Conservation (phyloP, 352 stramenopile species). For the Phytophthora ohioensis region DNA sequence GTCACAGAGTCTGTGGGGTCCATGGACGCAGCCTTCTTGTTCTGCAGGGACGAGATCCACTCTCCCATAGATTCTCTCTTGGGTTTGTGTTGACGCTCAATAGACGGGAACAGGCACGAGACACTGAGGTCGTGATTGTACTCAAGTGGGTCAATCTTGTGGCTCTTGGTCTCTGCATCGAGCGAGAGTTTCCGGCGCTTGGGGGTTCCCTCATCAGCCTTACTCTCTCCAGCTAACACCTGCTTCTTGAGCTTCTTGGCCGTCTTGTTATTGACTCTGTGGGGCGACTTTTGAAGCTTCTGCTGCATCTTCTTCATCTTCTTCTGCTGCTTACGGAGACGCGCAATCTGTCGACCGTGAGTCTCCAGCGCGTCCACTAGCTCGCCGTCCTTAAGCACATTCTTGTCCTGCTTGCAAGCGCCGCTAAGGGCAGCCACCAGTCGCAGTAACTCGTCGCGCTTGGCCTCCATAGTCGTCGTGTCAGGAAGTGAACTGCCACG, state of each 20-base stretch:
- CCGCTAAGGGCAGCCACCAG: slow-evolving; percentile 67
- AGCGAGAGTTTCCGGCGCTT: slow-evolving; percentile 63
- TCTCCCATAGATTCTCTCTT: slow-evolving; percentile 37
- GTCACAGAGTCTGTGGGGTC: slow-evolving; percentile 24
- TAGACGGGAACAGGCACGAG: slow-evolving; percentile 44
- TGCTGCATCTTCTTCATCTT: slow-evolving; percentile 27
- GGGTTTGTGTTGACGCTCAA: slow-evolving; percentile 40
- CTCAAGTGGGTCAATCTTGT: slow-evolving; percentile 22
- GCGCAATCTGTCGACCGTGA: slow-evolving; percentile 62
- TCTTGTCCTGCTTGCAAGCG: slow-evolving; percentile 64
- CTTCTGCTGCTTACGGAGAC: slow-evolving; percentile 46
- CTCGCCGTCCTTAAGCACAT: slow-evolving; percentile 73
- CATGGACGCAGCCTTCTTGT: slow-evolving; percentile 20
- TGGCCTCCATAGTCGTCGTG: slow-evolving; percentile 27
- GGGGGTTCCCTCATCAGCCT: slow-evolving; percentile 29
- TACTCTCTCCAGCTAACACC: slow-evolving; percentile 29
- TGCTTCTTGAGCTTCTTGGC: slow-evolving; percentile 52
- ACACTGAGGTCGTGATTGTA: slow-evolving; percentile 18
- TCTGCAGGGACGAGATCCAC: slow-evolving; percentile 43
- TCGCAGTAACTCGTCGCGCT: slow-evolving; percentile 47
- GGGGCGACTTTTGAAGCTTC: slow-evolving; percentile 29
- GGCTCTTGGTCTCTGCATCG: slow-evolving; percentile 25
- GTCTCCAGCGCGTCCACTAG: slow-evolving; percentile 74
- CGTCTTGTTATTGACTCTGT: slow-evolving; percentile 35
- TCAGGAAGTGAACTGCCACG: slow-evolving; percentile 16